Conservation (phyloP, 1,284 basidiomycete genomes). For the Cutaneotrichosporon mucoides region DNA sequence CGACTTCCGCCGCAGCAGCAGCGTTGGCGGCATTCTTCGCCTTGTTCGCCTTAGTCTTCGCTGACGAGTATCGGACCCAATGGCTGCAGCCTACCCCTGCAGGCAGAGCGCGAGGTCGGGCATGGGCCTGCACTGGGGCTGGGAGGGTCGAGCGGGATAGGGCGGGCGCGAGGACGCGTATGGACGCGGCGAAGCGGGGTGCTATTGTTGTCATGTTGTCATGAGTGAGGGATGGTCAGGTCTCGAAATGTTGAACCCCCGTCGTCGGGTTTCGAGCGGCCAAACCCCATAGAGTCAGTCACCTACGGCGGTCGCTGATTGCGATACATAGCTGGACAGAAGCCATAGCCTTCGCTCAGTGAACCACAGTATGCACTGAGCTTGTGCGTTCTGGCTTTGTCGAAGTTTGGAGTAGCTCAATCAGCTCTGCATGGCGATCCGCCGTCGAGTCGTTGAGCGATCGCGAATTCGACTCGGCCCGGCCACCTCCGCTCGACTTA, state of each 20-base stretch:
- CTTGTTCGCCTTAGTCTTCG: neutral
- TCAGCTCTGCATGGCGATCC: no score
- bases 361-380: no score
- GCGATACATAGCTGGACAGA: no score
- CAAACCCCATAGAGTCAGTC: no score
- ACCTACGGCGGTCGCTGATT: no score
- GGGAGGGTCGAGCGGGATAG: neutral
- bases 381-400: no score
- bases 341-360: no score
- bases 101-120: neutral
- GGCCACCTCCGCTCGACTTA: neutral
- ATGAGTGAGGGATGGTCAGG: neutral
- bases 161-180: neutral
- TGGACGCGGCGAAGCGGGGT: no score
- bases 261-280: no score
- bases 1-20: neutral
- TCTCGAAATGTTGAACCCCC: neutral
- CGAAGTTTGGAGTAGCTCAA: no score
- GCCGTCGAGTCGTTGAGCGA: neutral
- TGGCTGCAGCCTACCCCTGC: neutral
- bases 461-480: neutral
- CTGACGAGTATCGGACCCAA: neutral
- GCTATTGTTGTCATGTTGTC: neutral
- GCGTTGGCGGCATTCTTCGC: neutral
- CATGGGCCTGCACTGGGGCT: neutral